A percentile compares a stretch with the other conserved stretches of the same genome.
phyloP scores from a whole-genome alignment of 345 rosid species.

The Eucalyptus coolabah region DNA sequence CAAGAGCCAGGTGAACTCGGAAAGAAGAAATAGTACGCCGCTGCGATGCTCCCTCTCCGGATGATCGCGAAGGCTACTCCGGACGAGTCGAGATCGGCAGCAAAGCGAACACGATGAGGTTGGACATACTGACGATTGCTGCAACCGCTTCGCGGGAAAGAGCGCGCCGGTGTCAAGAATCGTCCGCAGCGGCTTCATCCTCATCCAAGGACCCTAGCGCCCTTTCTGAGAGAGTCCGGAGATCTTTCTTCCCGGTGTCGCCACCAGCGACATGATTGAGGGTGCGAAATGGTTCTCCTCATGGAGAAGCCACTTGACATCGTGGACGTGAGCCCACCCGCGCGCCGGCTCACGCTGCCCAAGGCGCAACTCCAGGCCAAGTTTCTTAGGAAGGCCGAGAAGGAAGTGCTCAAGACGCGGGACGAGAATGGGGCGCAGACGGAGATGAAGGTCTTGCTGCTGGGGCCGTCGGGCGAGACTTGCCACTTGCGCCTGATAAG shows the following conservation, averaged over 20 bases:
- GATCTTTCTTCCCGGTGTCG: neutral
- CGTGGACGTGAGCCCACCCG: neutral
- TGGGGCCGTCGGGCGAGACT: neutral
- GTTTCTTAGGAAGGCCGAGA: neutral
- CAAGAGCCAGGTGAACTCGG: neutral
- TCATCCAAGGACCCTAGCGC: neutral
- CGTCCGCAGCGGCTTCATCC: neutral
- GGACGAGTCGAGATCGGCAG: neutral
- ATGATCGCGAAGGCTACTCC: neutral
- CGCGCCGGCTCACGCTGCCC: neutral
- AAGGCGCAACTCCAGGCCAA: neutral
- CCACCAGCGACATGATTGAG: neutral
- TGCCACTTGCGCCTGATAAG: neutral
- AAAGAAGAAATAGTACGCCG: neutral
- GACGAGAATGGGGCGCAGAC: neutral
- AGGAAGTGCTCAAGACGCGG: neutral
- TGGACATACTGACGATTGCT: neutral
- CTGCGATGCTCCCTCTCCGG: accelerated
- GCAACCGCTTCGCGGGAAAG: neutral
- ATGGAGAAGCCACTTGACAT: neutral
- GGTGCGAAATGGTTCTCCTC: neutral
- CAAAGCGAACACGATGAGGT: neutral
- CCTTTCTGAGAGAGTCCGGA: neutral
- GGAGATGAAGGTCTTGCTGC: neutral
- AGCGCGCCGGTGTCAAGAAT: neutral